phyloP scores from a whole-genome alignment of 768 basidiomycete species.

The Trametes villosa region DNA sequence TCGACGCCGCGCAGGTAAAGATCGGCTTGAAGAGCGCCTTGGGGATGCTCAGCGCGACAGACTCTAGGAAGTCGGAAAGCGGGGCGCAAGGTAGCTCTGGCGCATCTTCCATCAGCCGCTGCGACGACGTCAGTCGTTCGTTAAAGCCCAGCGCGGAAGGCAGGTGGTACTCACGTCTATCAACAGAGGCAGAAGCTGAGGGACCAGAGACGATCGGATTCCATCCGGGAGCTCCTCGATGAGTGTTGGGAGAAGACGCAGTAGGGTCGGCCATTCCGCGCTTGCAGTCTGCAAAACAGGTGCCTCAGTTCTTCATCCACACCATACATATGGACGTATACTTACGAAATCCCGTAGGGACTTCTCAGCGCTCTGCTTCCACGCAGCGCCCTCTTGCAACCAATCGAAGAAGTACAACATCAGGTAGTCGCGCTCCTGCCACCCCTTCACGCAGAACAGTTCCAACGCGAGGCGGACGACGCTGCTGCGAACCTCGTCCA shows the following conservation, averaged over 20 bases:
- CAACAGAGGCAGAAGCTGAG: slow-evolving; percentile 48
- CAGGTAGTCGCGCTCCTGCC: slow-evolving; percentile 21
- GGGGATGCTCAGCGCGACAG: slow-evolving; percentile 55
- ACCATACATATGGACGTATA: background rate
- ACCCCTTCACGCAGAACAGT: slow-evolving; percentile 33
- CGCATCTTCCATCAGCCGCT: slow-evolving; percentile 61
- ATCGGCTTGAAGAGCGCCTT: slow-evolving; percentile 74
- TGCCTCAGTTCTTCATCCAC: background rate
- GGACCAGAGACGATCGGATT: slow-evolving; percentile 45
- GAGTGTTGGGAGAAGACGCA: slow-evolving; percentile 48
- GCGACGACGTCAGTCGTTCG: slow-evolving; percentile 3
- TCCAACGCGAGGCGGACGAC: slow-evolving; percentile 51
- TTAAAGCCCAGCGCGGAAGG: background rate
- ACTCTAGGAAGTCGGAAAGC: slow-evolving; percentile 55
- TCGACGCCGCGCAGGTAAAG: slow-evolving; percentile 68
- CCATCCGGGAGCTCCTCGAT: slow-evolving; percentile 52
- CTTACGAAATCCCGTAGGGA: slow-evolving; percentile 49
- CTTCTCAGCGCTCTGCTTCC: slow-evolving; percentile 48
- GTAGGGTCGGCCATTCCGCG: slow-evolving; percentile 47
- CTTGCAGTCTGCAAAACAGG: slow-evolving; percentile 36
- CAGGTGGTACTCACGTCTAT: slow-evolving; percentile 48
- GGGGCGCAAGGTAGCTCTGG: slow-evolving; percentile 51
- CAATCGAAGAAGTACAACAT: slow-evolving; percentile 37
- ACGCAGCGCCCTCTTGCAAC: slow-evolving; percentile 44
- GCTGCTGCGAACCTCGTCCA: slow-evolving; percentile 41